Conservation (phyloP, 352 stramenopile species). For the Globisporangium perplexum region DNA sequence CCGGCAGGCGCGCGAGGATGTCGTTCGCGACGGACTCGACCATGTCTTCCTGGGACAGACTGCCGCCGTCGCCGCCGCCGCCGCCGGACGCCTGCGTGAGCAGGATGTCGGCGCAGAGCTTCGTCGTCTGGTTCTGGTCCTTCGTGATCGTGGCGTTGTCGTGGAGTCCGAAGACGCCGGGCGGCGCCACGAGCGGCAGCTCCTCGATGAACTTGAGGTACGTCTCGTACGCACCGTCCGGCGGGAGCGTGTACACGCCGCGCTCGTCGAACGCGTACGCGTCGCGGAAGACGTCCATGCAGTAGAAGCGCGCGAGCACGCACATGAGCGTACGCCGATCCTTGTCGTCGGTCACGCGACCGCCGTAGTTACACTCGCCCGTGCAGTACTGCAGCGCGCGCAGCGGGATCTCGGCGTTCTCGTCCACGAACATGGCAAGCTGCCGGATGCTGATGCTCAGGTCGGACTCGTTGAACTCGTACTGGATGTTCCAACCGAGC, state of each 20-base stretch:
- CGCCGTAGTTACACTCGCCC: conserved; percentile 83
- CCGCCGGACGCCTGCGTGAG: conserved; percentile 79
- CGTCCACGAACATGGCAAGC: conserved; percentile 90
- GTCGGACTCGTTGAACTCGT: conserved; percentile 95
- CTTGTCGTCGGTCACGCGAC: conserved; percentile 84
- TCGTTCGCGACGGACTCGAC: conserved; percentile 84
- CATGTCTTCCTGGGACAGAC: conserved; percentile 86
- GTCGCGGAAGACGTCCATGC: conserved; percentile 51
- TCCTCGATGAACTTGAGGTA: conserved; percentile 83
- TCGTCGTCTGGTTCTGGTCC: conserved; percentile 92
- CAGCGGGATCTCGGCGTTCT: conserved; percentile 83
- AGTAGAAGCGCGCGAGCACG: conserved; percentile 73
- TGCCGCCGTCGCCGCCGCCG: conserved; percentile 47
- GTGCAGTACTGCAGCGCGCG: conserved; percentile 78
- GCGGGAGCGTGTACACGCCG: conserved; percentile 66
- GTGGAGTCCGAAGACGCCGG: conserved; percentile 91
- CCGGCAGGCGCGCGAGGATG: conserved; percentile 79
- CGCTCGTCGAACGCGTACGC: conserved; percentile 65
- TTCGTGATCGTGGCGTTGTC: conserved; percentile 94
- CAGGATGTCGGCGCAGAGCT: conserved; percentile 91
- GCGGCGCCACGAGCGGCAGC: conserved; percentile 82
- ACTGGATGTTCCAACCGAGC: conserved; percentile 95
- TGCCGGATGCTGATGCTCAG: conserved; percentile 90
- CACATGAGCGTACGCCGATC: conserved; percentile 72
- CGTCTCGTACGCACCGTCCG: conserved; percentile 65